Percentiles rank a stretch among this genome's conserved stretches.
phyloP scores from a whole-genome alignment of 352 stramenopile species.

The Aphanomyces invadans region DNA sequence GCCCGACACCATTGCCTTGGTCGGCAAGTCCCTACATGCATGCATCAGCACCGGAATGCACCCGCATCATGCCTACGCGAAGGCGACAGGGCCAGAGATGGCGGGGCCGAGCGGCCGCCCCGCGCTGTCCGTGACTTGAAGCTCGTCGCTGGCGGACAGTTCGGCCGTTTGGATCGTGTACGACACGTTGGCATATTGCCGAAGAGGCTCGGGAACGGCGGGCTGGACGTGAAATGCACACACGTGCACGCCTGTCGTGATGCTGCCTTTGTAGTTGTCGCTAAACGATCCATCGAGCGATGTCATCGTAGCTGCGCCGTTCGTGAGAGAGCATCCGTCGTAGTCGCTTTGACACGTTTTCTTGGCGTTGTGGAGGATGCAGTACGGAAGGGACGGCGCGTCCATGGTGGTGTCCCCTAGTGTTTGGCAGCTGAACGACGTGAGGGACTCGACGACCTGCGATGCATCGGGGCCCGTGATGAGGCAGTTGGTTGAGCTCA shows the following conservation, averaged over 20 bases:
- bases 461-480: slow-evolving; percentile 11
- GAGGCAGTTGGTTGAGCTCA: neutral
- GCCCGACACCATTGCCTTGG: neutral
- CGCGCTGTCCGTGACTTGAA: neutral
- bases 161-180: slow-evolving; percentile 4
- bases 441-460: neutral
- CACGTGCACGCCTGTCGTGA: slow-evolving; percentile 2
- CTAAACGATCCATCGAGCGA: neutral
- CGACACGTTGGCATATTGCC: neutral
- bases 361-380: slow-evolving; percentile 3
- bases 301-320: neutral
- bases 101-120: neutral
- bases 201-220: neutral
- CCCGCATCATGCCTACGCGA: neutral
- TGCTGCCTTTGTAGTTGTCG: neutral
- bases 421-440: slow-evolving; percentile 1
- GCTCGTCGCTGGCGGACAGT: neutral
- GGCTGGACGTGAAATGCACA: slow-evolving; percentile 4
- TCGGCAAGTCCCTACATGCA: neutral
- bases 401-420: neutral
- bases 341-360: neutral
- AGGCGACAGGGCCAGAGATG: neutral
- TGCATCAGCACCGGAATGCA: neutral
- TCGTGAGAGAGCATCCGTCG: neutral
- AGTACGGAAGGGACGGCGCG: neutral